phyloP scores from a whole-genome alignment of 1,284 basidiomycete genomes.

The Spongiforma sp. region DNA sequence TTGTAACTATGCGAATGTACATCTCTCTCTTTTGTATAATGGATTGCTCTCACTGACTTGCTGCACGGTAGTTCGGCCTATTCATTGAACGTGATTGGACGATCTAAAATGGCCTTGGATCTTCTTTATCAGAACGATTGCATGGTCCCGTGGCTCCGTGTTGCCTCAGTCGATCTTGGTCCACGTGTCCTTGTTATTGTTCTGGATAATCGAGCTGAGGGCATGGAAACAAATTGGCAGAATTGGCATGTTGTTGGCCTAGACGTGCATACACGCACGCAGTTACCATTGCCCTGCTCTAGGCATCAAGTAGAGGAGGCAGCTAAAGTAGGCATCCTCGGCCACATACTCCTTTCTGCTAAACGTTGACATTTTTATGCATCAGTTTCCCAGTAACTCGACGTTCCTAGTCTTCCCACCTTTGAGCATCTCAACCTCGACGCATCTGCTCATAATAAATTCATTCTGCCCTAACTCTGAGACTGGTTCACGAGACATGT shows the following conservation, averaged over 20 bases:
- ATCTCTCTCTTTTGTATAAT: neutral
- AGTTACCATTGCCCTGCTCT: conserved; percentile 6
- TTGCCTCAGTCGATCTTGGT: conserved; percentile 17
- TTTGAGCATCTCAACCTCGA: conserved; percentile 24
- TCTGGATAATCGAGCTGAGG: neutral
- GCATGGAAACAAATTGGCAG: neutral
- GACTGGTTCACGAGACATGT: conserved; percentile 14
- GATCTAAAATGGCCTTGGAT: conserved; percentile 14
- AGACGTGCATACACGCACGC: conserved; percentile 19
- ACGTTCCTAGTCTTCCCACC: neutral
- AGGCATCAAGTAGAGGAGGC: neutral
- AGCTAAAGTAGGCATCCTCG: conserved; percentile 4
- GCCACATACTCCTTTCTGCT: neutral
- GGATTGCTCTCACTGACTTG: neutral
- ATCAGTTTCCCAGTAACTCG: conserved; percentile 6
- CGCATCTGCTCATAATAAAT: conserved; percentile 19
- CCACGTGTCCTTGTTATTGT: conserved; percentile 22
- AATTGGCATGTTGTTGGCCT: conserved; percentile 15
- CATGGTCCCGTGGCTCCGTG: no score
- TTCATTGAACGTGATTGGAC: conserved; percentile 6
- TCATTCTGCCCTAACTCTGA: conserved; percentile 3
- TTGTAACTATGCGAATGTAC: conserved; percentile 9
- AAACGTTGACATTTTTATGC: neutral
- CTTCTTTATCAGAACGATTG: no score
- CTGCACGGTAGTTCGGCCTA: conserved; percentile 15